These are phyloP conservation scores for Termitomyces sp. DNA, from an alignment of 768 basidiomycete species.

Conservation along the genomic window DNA sequence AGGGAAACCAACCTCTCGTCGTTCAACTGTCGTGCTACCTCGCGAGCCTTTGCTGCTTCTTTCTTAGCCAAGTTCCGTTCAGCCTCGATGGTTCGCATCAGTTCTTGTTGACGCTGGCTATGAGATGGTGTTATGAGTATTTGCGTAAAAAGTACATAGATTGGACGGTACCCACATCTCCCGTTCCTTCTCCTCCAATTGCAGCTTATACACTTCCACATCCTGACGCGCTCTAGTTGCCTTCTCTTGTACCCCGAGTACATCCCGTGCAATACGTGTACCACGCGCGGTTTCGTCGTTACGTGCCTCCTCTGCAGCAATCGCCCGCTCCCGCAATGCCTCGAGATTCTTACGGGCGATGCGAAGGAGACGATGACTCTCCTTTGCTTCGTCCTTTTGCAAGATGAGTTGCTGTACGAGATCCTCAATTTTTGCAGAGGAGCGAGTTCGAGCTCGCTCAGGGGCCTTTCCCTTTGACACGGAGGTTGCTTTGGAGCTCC, in stretches of 20 bases:
- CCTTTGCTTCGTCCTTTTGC: slow-evolving; percentile 22
- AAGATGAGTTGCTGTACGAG: slow-evolving; percentile 20
- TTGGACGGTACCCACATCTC: slow-evolving; percentile 20
- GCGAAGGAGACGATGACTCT: slow-evolving; percentile 22
- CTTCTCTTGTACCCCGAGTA: slow-evolving; percentile 24
- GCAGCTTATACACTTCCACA: slow-evolving; percentile 18
- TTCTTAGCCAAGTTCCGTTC: slow-evolving; percentile 27
- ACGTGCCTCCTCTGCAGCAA: slow-evolving; percentile 11
- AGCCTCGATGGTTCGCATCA: slow-evolving; percentile 19
- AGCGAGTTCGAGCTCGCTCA: slow-evolving; percentile 17
- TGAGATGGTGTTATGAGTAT: neutral
- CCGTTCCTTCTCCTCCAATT: slow-evolving; percentile 18
- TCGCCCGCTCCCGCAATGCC: slow-evolving; percentile 12
- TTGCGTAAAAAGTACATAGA: neutral
- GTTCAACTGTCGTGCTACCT: slow-evolving; percentile 48
- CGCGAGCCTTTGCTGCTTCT: slow-evolving; percentile 34
- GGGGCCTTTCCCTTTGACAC: slow-evolving; percentile 6
- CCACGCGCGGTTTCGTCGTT: slow-evolving; percentile 16
- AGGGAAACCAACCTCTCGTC: slow-evolving; percentile 43
- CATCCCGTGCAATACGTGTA: slow-evolving; percentile 18
- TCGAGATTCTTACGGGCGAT: slow-evolving; percentile 22
- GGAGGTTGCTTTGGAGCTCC: slow-evolving; percentile 1
- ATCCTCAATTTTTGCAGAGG: slow-evolving; percentile 18
- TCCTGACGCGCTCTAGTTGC: slow-evolving; percentile 20
- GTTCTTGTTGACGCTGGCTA: slow-evolving; percentile 21